Evolutionary conservation across 305 asterid genomes (phyloP).

Genomic region (Fraxinus greggii): DNA sequence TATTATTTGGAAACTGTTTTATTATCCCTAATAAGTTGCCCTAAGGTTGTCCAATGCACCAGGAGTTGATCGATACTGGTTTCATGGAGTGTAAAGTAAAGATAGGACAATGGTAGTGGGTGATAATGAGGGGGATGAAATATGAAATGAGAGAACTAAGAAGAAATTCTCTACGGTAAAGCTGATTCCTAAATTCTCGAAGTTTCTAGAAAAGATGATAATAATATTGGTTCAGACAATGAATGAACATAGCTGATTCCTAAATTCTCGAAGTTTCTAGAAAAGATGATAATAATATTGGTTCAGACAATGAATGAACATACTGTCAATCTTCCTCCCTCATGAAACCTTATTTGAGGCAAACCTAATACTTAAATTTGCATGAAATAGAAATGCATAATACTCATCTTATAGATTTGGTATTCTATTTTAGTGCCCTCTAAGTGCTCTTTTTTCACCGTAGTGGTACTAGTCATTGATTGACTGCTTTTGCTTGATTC

Average conservation of each 20-base stretch:
- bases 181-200: not conserved
- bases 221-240: not conserved
- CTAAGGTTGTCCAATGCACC: not conserved
- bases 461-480: not conserved
- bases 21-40: not conserved
- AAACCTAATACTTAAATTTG: not conserved
- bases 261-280: too few relatives aligned
- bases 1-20: too few relatives aligned
- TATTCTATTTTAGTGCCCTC: not conserved
- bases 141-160: not conserved
- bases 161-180: not conserved
- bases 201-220: not conserved
- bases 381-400: not conserved
- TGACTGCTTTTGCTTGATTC: conserved; percentile 21
- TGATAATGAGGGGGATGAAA: not conserved
- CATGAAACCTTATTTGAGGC: not conserved
- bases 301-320: not conserved
- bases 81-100: not conserved
- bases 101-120: not conserved
- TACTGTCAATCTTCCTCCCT: not conserved
- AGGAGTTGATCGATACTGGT: not conserved
- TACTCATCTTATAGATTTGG: not conserved
- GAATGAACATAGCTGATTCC: too few relatives aligned
- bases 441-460: not conserved
- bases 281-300: too few relatives aligned